Evolutionary conservation across 2,329 filamentous ascomycete species (phyloP).

Genomic region (Ciborinia camelliae): DNA sequence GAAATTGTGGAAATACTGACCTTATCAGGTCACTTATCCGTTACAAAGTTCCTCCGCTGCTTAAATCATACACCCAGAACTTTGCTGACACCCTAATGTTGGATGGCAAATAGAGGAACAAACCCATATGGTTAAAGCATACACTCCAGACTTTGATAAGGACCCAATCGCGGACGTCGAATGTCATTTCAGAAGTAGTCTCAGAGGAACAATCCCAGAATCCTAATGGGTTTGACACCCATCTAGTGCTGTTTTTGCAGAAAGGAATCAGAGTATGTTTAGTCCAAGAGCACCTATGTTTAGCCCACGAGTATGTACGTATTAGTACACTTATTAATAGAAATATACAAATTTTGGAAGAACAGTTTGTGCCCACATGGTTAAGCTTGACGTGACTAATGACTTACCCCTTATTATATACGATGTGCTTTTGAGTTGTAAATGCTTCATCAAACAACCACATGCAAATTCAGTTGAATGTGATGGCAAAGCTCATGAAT

Average conservation of each 20-base stretch:
- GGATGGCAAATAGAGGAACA: neutral
- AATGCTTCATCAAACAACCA: neutral
- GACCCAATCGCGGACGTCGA: neutral
- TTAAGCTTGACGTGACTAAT: neutral
- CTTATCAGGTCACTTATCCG: slow-evolving; percentile 22
- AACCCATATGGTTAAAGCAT: slow-evolving; percentile 2
- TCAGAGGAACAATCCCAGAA: no score
- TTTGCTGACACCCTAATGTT: neutral
- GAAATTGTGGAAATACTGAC: slow-evolving; percentile 23
- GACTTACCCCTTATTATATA: neutral
- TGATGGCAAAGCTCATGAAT: slow-evolving; percentile 17
- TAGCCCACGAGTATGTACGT: no score
- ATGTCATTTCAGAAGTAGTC: no score
- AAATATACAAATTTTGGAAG: neutral
- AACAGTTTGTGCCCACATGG: neutral
- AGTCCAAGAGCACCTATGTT: no score
- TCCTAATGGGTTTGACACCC: no score
- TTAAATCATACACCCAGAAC: neutral
- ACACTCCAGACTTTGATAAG: neutral
- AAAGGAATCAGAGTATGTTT: no score
- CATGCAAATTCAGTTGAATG: neutral
- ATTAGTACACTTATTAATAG: neutral
- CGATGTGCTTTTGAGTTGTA: neutral
- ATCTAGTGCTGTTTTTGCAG: no score
- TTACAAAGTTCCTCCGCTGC: neutral